Conservation (phyloP, 805 yeast genomes). For the Metschnikowia similis region DNA sequence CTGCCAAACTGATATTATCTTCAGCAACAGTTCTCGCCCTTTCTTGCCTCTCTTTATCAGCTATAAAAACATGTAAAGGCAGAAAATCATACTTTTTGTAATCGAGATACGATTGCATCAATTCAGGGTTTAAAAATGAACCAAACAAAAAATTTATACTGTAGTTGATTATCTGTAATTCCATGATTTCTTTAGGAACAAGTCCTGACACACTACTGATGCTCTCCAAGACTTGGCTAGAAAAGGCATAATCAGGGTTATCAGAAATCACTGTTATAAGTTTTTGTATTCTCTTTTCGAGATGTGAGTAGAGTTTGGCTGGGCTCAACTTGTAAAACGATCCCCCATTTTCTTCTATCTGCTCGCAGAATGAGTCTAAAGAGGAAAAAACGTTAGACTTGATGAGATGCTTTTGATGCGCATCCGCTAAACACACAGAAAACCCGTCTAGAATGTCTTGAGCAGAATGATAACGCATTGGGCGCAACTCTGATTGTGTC, state of each 20-base stretch:
- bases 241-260: constrained; percentile 14
- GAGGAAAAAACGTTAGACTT: constrained; percentile 1
- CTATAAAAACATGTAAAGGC: constrained; percentile 17
- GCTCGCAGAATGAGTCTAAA: constrained; percentile 25
- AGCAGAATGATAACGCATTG: constrained; percentile 10
- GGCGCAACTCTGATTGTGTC: constrained; percentile 2
- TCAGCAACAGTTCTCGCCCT: constrained; percentile 25
- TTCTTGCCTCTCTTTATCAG: constrained; percentile 15
- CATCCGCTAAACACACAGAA: background rate
- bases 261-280: constrained; percentile 27
- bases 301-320: constrained; percentile 32
- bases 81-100: constrained; percentile 19
- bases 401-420: background rate
- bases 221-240: constrained; percentile 17
- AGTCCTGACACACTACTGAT: constrained; percentile 18
- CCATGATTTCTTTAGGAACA: constrained; percentile 33
- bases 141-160: constrained; percentile 46
- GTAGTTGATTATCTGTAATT: constrained; percentile 32
- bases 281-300: constrained; percentile 35
- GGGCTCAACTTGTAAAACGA: constrained; percentile 39
- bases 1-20: constrained; percentile 19
- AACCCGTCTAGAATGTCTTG: constrained; percentile 13
- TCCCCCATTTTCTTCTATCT: constrained; percentile 30
- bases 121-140: constrained; percentile 33
- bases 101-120: constrained; percentile 21